Base-by-base conservation (phyloP, 768 basidiomycete species). In the Roridomyces roridus region DNA sequence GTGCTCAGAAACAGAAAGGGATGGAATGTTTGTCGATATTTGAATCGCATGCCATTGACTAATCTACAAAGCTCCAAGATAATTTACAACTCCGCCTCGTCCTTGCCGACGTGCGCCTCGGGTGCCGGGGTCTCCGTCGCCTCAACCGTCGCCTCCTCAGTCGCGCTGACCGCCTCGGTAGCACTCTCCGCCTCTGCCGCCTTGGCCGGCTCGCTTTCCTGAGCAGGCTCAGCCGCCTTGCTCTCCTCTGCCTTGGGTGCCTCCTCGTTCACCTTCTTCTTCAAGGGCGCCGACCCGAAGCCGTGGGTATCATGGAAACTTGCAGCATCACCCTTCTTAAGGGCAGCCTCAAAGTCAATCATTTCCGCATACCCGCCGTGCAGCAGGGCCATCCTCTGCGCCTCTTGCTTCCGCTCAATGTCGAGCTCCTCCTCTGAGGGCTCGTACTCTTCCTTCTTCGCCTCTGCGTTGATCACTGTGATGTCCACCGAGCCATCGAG, bases 401-500 rank as follows among this genome's bases (percentile, higher is more conserved):
- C 82, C 67, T 83, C 83, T 67, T 82, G 80, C 67, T 80, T 72
- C 11, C 68, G 71, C 65, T 80, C 72, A 35, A 81, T 80, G 64
- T 83, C 81, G n/a, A 76, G 64, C 55, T 80, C 78, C 44, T 74
- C 68, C 58, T 72, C 72, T 42, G 73, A 72, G 2, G 70, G 72
- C 10, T 73, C 72, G 58, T 71, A 76, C 60, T 80, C 77, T 52
- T 83, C 80, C 14, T 66, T 55, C 45, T 70, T 70, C 35, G 78
- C 71, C 63, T 73, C 62, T 66, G 78, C 73, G 58, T 78, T 78
- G 56, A 74, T 57, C 18, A 68, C 67, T 15, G 72, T 71, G 49
- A 90, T 77, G 62, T 89, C 83, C 3, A 76, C 84, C 4, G 86
- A 83, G 48, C 89, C 90, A 55, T 89, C 86, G 17, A 89, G 65